phyloP scores from a whole-genome alignment of 768 basidiomycete genomes.

The Lentinula lateritia region DNA sequence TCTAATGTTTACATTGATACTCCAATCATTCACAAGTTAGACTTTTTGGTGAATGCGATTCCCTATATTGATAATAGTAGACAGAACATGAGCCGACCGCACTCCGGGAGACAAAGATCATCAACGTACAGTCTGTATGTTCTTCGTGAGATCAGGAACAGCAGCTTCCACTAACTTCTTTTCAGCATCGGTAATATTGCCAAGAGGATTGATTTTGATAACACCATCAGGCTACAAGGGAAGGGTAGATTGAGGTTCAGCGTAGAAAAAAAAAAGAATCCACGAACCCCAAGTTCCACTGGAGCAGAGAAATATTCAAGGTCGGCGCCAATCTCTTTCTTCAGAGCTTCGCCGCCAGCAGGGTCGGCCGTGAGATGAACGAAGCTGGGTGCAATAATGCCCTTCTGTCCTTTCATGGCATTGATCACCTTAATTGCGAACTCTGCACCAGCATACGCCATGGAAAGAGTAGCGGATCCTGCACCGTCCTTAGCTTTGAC shows the following conservation, averaged over 20 bases:
- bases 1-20: not conserved
- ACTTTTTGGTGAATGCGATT: constrained; percentile 8
- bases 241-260: not conserved
- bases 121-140: constrained; percentile 61
- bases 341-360: constrained; percentile 66
- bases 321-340: constrained; percentile 68
- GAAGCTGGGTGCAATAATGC: constrained; percentile 78
- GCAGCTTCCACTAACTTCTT: constrained; percentile 72
- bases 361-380: constrained; percentile 74
- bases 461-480: constrained; percentile 94
- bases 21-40: constrained; percentile 10
- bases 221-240: constrained; percentile 68
- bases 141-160: constrained; percentile 69
- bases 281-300: constrained; percentile 80
- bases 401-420: constrained; percentile 84
- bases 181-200: constrained; percentile 69
- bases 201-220: constrained; percentile 76
- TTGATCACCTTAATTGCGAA: constrained; percentile 81
- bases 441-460: constrained; percentile 93
- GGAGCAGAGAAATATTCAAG: constrained; percentile 87
- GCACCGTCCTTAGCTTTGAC: constrained; percentile 95
- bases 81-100: not conserved
- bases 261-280: constrained; percentile 12
- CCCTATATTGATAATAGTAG: constrained; percentile 8
- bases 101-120: not conserved